Percentiles rank a stretch among this genome's conserved stretches.
Conservation (phyloP, 1,139 yeast species). For the Sporopachydermia cereana region DNA sequence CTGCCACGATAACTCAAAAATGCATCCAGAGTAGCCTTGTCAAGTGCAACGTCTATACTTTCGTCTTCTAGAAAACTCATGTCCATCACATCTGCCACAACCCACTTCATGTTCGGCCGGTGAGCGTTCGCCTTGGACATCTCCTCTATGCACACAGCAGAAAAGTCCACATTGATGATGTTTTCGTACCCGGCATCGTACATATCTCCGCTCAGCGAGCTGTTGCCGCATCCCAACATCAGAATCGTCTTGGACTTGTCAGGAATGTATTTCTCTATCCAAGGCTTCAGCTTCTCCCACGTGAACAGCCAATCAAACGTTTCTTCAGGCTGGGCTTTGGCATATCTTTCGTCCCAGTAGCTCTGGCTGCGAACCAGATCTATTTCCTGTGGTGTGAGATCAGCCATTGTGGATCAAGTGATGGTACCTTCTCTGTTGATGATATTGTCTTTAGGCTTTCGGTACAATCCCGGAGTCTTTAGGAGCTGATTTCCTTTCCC, state of each 20-base stretch:
- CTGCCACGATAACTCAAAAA: slow-evolving; percentile 17
- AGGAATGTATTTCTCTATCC: slow-evolving; percentile 11
- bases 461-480: no score
- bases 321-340: slow-evolving; percentile 12
- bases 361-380: slow-evolving; percentile 15
- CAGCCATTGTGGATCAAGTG: slow-evolving; percentile 14
- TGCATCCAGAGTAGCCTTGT: slow-evolving; percentile 19
- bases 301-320: slow-evolving; percentile 18
- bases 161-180: slow-evolving; percentile 16
- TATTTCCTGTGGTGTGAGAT: slow-evolving; percentile 13
- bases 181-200: slow-evolving; percentile 14
- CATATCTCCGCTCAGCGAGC: slow-evolving; percentile 16
- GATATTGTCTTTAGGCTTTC: no score
- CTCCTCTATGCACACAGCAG: slow-evolving; percentile 15
- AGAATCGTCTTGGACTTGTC: slow-evolving; percentile 10
- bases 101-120: slow-evolving; percentile 16
- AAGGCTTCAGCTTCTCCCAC: slow-evolving; percentile 13
- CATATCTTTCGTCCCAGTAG: slow-evolving; percentile 15
- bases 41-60: slow-evolving; percentile 16
- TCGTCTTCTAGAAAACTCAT: slow-evolving; percentile 12
- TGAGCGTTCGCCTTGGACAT: slow-evolving; percentile 12
- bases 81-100: slow-evolving; percentile 16
- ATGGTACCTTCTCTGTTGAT: no score
- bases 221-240: slow-evolving; percentile 18
- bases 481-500: no score